Percentiles rank a stretch among this genome's conserved stretches.
phyloP scores from a whole-genome alignment of 129 eudicot genomes.

The Flaveria trinervia region DNA sequence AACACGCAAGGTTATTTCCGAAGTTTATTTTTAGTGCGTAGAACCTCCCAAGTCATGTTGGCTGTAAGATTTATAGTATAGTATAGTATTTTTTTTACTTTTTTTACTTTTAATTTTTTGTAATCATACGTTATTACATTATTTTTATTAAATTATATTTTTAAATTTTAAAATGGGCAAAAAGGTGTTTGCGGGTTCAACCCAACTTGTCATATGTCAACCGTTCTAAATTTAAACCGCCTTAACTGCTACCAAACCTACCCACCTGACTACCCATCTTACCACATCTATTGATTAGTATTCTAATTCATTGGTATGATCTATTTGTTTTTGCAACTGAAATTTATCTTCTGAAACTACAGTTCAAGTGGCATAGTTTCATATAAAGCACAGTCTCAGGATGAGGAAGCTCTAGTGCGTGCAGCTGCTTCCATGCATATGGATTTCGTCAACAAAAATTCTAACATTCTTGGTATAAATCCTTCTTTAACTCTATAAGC shows the following conservation, averaged over 20 bases:
- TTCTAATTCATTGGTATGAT: background rate
- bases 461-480: constrained; percentile 67
- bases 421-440: constrained; percentile 93
- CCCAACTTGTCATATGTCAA: background rate
- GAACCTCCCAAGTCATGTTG: constrained; percentile 4
- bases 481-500: constrained; percentile 1
- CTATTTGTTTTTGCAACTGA: constrained; percentile 19
- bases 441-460: constrained; percentile 63
- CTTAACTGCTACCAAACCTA: background rate
- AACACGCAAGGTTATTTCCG: background rate
- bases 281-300: background rate
- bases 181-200: background rate
- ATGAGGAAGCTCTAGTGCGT: constrained; percentile 97
- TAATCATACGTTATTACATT: background rate
- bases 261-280: background rate
- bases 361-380: constrained; percentile 71
- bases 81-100: too few species aligned
- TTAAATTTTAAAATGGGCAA: background rate
- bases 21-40: constrained; percentile 4
- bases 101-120: background rate
- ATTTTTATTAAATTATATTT: background rate
- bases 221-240: background rate
- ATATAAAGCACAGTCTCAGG: constrained; percentile 97
- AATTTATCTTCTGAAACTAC: constrained; percentile 20
- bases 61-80: background rate